Evolutionary conservation across 805 yeast species (phyloP).

Genomic region (Cephaloascus fragrans): DNA sequence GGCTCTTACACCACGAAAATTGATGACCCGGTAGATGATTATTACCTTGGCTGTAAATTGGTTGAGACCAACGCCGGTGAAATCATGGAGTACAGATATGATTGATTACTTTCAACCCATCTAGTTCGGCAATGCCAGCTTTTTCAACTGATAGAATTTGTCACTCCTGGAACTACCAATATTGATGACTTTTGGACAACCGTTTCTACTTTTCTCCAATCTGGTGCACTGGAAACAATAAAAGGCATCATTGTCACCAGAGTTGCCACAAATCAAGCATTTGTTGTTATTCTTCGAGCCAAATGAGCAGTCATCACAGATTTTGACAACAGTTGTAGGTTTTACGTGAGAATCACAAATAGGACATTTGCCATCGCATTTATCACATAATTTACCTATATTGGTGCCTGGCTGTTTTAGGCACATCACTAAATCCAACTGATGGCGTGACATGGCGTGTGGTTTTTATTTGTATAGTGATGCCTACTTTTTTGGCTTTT

Average conservation of each 20-base stretch:
- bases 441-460: conserved; percentile 95
- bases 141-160: conserved; percentile 48
- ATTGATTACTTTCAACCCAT: no score
- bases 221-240: conserved; percentile 82
- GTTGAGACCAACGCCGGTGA: no score
- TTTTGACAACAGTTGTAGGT: conserved; percentile 53
- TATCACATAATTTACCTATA: conserved; percentile 65
- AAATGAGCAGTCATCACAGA: conserved; percentile 81
- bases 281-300: conserved; percentile 52
- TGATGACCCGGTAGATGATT: no score
- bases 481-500: no score
- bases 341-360: conserved; percentile 79
- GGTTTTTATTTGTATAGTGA: no score
- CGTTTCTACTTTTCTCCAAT: conserved; percentile 76
- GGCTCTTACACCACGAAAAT: no score
- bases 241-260: conserved; percentile 60
- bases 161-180: conserved; percentile 72
- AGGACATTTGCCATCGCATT: conserved; percentile 90
- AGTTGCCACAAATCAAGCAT: conserved; percentile 73
- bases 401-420: conserved; percentile 74
- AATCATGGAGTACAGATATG: no score
- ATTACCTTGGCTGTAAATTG: no score
- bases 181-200: conserved; percentile 81
- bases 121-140: no score
- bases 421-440: conserved; percentile 76